Percentiles rank a stretch among this genome's conserved stretches.
Evolutionary conservation across 1,284 basidiomycete species (phyloP).

Genomic region (Naganishia sp.): DNA sequence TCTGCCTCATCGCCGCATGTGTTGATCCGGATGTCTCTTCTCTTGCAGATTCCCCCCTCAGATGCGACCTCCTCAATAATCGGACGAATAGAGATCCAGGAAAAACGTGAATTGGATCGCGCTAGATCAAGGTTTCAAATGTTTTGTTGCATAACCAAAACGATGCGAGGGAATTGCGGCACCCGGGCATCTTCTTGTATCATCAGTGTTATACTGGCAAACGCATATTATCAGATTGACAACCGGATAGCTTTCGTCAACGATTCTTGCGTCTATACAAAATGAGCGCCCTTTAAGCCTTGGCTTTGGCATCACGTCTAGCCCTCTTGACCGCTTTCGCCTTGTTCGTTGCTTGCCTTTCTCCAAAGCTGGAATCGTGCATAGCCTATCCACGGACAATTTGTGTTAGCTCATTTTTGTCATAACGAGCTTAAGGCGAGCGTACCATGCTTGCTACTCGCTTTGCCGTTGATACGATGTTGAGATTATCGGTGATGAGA

Average conservation of each 20-base stretch:
- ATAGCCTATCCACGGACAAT: conserved; percentile 64
- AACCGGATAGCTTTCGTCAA: too few species aligned
- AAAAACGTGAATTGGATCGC: neutral
- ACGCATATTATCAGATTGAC: conserved; percentile 6
- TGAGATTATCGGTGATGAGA: conserved; percentile 81
- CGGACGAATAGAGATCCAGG: neutral
- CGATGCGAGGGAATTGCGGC: conserved; percentile 10
- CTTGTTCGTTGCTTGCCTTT: conserved; percentile 64
- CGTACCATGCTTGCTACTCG: conserved; percentile 88
- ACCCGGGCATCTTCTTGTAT: conserved; percentile 15
- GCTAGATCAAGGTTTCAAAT: neutral
- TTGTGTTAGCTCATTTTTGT: neutral
- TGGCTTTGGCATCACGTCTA: conserved; percentile 42
- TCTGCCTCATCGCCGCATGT: neutral
- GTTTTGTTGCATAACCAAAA: conserved; percentile 11
- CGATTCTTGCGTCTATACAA: too few species aligned
- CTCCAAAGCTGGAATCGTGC: conserved; percentile 87
- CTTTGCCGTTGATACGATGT: conserved; percentile 86
- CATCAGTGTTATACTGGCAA: conserved; percentile 22
- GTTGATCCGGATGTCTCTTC: neutral
- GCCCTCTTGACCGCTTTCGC: conserved; percentile 53
- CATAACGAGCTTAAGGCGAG: neutral
- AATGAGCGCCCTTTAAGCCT: neutral
- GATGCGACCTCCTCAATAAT: conserved; percentile 28
- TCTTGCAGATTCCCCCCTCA: conserved; percentile 38